Percentiles rank a stretch among this genome's conserved stretches.
These are phyloP conservation scores for Macaranga tanarius DNA, from an alignment of 441 rosid genomes.

Conservation along the genomic window DNA sequence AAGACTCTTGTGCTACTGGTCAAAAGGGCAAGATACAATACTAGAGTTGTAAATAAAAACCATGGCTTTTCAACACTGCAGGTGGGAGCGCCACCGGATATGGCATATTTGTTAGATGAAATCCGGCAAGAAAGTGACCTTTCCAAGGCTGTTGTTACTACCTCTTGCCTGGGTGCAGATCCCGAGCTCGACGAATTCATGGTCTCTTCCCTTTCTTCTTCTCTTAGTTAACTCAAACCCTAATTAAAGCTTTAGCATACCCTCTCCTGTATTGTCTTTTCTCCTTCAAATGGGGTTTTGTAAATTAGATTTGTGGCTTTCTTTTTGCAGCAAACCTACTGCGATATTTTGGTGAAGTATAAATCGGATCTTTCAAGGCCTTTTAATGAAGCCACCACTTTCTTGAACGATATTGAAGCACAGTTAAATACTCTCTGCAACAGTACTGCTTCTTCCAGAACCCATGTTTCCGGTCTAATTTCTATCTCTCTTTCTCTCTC, in stretches of 20 bases:
- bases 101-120: constrained; percentile 40
- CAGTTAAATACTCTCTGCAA: constrained; percentile 55
- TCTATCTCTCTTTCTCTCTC: constrained; percentile 22
- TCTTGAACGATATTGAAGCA: constrained; percentile 44
- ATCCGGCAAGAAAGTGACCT: constrained; percentile 39
- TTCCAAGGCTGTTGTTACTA: constrained; percentile 19
- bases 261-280: not conserved
- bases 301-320: not conserved
- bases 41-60: constrained; percentile 2
- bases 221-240: constrained; percentile 24
- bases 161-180: constrained; percentile 41
- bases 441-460: constrained; percentile 28
- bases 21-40: not conserved
- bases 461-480: constrained; percentile 31
- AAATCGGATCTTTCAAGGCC: constrained; percentile 57
- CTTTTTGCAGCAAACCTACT: constrained; percentile 45
- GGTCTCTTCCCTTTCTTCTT: constrained; percentile 35
- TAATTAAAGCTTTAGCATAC: not conserved
- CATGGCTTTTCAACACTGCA: constrained; percentile 17
- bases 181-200: constrained; percentile 73
- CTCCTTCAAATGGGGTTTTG: not conserved
- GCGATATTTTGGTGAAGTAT: constrained; percentile 47
- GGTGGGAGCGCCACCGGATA: constrained; percentile 67
- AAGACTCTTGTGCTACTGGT: not conserved
- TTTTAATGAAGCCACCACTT: constrained; percentile 55